Conservation (phyloP, 305 asterid genomes). For the Fraxinus ornus region DNA sequence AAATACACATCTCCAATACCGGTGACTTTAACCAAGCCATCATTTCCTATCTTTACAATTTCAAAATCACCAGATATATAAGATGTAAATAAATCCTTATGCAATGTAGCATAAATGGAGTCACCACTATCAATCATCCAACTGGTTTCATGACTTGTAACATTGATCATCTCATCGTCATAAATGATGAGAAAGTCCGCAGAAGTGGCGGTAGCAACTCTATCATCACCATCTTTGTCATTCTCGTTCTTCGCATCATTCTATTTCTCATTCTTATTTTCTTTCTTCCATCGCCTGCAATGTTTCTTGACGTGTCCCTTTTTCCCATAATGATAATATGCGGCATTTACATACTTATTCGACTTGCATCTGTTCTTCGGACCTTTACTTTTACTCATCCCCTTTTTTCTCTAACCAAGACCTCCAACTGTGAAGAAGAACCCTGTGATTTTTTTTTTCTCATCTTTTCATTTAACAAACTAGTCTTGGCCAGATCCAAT, state of each 20-base stretch:
- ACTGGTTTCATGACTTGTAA: background rate
- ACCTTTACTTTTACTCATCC: background rate
- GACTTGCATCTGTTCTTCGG: too few species aligned
- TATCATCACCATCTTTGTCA: background rate
- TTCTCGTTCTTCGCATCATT: too few species aligned
- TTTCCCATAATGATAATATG: too few species aligned
- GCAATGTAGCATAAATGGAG: background rate
- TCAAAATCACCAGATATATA: too few species aligned
- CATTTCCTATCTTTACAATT: too few species aligned
- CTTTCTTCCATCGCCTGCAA: background rate
- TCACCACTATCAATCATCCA: background rate
- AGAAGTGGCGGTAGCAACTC: background rate
- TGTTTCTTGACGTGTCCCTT: too few species aligned
- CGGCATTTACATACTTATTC: background rate
- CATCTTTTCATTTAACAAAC: background rate
- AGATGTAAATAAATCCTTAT: too few species aligned
- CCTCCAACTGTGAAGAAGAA: background rate
- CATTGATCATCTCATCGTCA: background rate
- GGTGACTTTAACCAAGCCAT: too few species aligned
- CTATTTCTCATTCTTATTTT: background rate
- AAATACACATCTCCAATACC: too few species aligned
- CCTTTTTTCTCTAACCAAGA: background rate
- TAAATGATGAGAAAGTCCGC: background rate
- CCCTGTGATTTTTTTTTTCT: background rate
- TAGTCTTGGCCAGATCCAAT: background rate